Percentiles rank a stretch among this genome's conserved stretches.
phyloP scores from a whole-genome alignment of 345 rosid genomes.

The Combretum micranthum region DNA sequence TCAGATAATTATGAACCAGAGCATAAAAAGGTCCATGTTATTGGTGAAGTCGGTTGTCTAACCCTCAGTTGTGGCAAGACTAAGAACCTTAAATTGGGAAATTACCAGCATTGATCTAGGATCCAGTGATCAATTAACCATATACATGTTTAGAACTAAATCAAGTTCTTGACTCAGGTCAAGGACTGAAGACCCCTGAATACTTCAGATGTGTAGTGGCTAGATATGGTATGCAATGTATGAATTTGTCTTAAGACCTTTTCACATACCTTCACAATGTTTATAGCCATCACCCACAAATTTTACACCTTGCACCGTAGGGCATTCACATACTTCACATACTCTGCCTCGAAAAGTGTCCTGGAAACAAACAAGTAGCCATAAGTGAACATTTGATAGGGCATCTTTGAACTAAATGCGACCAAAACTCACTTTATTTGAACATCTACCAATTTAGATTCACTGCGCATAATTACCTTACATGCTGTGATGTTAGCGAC shows the following conservation, averaged over 20 bases:
- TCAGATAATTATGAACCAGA: no score
- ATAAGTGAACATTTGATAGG: neutral
- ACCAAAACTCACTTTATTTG: neutral
- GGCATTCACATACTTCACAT: slow-evolving; percentile 92
- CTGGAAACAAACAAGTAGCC: slow-evolving; percentile 23
- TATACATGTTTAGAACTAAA: no score
- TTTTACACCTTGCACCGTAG: slow-evolving; percentile 70
- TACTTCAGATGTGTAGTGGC: neutral
- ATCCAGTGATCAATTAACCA: no score
- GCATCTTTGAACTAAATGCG: neutral
- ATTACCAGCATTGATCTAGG: no score
- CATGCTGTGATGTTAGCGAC: slow-evolving; percentile 73
- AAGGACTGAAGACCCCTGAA: neutral
- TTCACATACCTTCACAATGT: slow-evolving; percentile 64
- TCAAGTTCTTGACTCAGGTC: no score
- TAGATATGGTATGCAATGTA: neutral
- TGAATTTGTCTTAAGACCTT: neutral
- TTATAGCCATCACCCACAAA: slow-evolving; percentile 86
- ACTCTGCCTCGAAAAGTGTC: slow-evolving; percentile 95
- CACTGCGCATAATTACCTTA: slow-evolving; percentile 37
- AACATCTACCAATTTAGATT: no score
- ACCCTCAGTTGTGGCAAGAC: no score
- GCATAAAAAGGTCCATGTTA: no score
- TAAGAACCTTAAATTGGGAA: no score
- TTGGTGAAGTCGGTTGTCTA: no score